Conservation (phyloP, 1,139 yeast genomes). For the Pneumocystis canis region DNA sequence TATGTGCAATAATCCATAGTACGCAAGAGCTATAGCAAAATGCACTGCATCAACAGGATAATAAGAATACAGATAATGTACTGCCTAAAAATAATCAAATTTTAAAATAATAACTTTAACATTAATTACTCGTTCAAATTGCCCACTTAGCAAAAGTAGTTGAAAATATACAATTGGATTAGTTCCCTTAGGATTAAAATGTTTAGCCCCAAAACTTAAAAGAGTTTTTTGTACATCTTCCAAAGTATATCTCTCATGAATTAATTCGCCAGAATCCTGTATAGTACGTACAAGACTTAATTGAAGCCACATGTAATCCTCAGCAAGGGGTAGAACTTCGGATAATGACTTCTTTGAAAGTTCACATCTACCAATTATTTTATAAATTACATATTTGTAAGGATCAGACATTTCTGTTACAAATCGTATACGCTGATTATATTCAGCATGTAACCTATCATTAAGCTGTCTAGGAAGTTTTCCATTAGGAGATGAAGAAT, state of each 20-base stretch:
- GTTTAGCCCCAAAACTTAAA: slow-evolving; percentile 55
- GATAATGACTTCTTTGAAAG: slow-evolving; percentile 64
- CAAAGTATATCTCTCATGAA: slow-evolving; percentile 60
- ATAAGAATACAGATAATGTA: slow-evolving; percentile 33
- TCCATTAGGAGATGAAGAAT: slow-evolving; percentile 42
- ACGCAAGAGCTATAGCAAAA: slow-evolving; percentile 65
- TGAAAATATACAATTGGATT: slow-evolving; percentile 61
- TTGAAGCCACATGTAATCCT: slow-evolving; percentile 97
- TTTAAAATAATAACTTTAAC: not conserved
- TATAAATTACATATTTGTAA: slow-evolving; percentile 77
- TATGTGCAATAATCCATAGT: slow-evolving; percentile 56
- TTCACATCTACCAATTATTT: slow-evolving; percentile 84
- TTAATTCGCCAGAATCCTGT: slow-evolving; percentile 25
- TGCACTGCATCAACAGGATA: slow-evolving; percentile 84
- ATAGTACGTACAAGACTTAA: slow-evolving; percentile 45
- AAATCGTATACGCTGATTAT: slow-evolving; percentile 66
- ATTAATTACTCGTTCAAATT: slow-evolving; percentile 62
- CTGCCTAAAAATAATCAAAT: not conserved
- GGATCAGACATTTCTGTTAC: slow-evolving; percentile 56
- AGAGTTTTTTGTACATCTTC: slow-evolving; percentile 60
- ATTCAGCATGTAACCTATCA: slow-evolving; percentile 63
- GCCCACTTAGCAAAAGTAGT: slow-evolving; percentile 57
- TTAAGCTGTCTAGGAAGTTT: slow-evolving; percentile 51
- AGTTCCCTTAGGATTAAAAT: slow-evolving; percentile 49
- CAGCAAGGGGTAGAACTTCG: slow-evolving; percentile 61